A percentile compares a stretch with the other conserved stretches of the same genome.
Conservation (phyloP, 2,329 filamentous ascomycete species). For the Oidium heveae region DNA sequence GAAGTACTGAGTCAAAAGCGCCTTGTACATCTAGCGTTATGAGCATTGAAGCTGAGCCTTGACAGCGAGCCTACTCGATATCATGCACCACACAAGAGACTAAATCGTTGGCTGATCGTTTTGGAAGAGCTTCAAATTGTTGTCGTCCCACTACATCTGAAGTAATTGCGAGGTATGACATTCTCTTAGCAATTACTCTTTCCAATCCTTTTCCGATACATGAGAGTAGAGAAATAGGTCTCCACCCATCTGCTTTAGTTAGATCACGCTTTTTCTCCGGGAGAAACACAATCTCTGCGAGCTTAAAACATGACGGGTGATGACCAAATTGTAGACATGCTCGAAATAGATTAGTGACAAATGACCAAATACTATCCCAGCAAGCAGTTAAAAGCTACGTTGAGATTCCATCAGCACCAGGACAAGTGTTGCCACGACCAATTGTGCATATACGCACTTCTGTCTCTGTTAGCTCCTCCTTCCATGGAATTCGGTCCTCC, state of each 20-base stretch:
- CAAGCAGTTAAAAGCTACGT: neutral
- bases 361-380: neutral
- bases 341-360: neutral
- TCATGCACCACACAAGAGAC: neutral
- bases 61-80: neutral
- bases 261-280: neutral
- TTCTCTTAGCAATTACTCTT: neutral
- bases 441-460: neutral
- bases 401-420: neutral
- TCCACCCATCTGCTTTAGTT: neutral
- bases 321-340: neutral
- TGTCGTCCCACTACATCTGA: neutral
- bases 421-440: neutral
- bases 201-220: neutral
- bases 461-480: neutral
- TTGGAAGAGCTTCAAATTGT: neutral
- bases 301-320: neutral
- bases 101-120: neutral
- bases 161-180: neutral
- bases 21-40: neutral
- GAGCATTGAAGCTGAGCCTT: neutral
- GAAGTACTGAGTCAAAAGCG: neutral
- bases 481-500: neutral
- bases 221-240: neutral
- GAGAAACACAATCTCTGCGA: neutral